Evolutionary conservation across 2,329 filamentous ascomycete species (phyloP).

Genomic region (Aspergillus pseudotamarii): DNA sequence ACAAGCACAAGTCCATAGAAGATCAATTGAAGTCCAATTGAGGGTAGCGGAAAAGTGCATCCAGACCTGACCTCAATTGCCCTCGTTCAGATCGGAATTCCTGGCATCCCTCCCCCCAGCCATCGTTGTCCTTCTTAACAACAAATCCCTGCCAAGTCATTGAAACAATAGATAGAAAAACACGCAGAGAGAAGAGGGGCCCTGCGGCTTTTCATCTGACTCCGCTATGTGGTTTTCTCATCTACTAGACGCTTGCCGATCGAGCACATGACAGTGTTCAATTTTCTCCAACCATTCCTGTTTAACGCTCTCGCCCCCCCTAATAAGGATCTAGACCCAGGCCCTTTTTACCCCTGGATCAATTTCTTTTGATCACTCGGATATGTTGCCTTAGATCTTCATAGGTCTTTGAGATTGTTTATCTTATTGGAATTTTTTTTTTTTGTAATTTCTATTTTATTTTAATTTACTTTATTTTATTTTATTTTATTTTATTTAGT

Average conservation of each 20-base stretch:
- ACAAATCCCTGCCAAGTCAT: constrained; percentile 11
- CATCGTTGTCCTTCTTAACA: constrained; percentile 1
- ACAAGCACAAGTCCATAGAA: not conserved
- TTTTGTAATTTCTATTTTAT: not conserved
- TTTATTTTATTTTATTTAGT: not conserved
- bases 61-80: not conserved
- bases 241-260: constrained; percentile 17
- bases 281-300: constrained; percentile 20
- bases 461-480: not conserved
- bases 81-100: not conserved
- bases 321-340: constrained; percentile 15
- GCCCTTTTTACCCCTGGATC: constrained; percentile 16
- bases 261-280: constrained; percentile 24
- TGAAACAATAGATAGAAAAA: constrained; percentile 1
- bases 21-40: not conserved
- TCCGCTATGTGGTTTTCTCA: constrained; percentile 9
- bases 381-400: constrained; percentile 9
- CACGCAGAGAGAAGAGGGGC: constrained; percentile 14
- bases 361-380: constrained; percentile 15
- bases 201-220: constrained; percentile 12
- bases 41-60: not conserved
- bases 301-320: constrained; percentile 10
- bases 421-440: not conserved
- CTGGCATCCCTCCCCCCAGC: not conserved
- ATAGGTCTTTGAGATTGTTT: not conserved